phyloP scores from a whole-genome alignment of 2,329 filamentous ascomycete genomes.

The Aspergillus hiratsukae region DNA sequence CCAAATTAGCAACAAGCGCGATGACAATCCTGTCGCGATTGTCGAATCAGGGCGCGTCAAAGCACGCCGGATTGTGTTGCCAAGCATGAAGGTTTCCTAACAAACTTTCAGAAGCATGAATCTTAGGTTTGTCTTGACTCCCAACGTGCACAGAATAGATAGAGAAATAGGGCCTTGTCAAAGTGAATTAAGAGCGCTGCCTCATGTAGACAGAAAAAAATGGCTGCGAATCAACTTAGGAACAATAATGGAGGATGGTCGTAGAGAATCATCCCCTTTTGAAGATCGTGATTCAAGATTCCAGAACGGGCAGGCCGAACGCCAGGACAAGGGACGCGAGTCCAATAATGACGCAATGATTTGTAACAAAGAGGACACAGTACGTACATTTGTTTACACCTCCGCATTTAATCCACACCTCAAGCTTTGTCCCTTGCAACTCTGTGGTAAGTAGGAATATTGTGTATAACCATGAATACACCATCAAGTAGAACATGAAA shows the following conservation, averaged over 20 bases:
- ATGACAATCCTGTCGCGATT: slow-evolving; percentile 19
- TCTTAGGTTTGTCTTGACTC: slow-evolving; percentile 1
- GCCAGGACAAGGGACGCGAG: slow-evolving; percentile 30
- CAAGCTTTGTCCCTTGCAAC: not conserved
- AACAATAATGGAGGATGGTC: slow-evolving; percentile 1
- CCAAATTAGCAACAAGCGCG: slow-evolving; percentile 26
- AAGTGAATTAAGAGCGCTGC: not conserved
- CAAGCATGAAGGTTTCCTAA: slow-evolving; percentile 16
- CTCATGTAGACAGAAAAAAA: not conserved
- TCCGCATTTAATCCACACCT: slow-evolving; percentile 4
- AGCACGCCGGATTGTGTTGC: slow-evolving; percentile 19
- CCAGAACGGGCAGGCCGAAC: slow-evolving; percentile 19
- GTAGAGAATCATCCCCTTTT: slow-evolving; percentile 8
- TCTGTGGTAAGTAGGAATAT: not conserved
- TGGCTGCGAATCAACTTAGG: not conserved
- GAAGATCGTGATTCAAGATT: slow-evolving; percentile 13
- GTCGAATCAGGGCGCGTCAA: slow-evolving; percentile 26
- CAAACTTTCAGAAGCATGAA: slow-evolving; percentile 1
- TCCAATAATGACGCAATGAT: slow-evolving; percentile 27
- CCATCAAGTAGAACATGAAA: not conserved
- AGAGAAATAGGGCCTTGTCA: not conserved
- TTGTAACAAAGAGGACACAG: slow-evolving; percentile 8
- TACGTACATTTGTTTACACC: slow-evolving; percentile 1
- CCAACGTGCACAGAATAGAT: slow-evolving; percentile 1
- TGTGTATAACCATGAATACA: not conserved